Evolutionary conservation across 345 rosid species (phyloP).

Genomic region (Litchi chinensis): DNA sequence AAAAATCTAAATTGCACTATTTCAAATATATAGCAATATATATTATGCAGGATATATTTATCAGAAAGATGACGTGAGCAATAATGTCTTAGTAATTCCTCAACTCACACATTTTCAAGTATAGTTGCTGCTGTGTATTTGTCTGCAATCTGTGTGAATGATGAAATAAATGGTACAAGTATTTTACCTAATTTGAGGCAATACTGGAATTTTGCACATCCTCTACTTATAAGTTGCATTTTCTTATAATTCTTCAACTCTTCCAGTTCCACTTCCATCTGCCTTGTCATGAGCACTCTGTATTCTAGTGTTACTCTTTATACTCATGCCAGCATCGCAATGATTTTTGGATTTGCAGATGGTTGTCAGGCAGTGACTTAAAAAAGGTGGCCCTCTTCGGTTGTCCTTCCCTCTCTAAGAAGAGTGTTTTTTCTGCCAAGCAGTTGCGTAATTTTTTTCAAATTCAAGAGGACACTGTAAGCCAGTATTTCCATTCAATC

Average conservation of each 20-base stretch:
- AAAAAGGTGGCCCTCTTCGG: constrained; percentile 68
- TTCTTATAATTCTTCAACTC: background rate
- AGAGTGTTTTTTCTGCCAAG: constrained; percentile 64
- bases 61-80: too few species aligned
- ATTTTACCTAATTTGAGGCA: background rate
- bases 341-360: constrained; percentile 46
- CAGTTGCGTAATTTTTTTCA: constrained; percentile 61
- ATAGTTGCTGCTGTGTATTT: background rate
- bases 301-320: background rate
- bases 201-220: background rate
- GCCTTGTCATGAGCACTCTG: background rate
- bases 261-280: background rate
- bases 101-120: background rate
- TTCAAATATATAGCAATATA: too few species aligned
- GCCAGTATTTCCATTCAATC: constrained; percentile 27
- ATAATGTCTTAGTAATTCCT: background rate
- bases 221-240: background rate
- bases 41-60: too few species aligned
- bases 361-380: constrained; percentile 77
- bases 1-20: background rate
- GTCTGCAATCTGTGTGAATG: background rate
- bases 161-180: background rate
- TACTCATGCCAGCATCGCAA: background rate
- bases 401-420: constrained; percentile 62
- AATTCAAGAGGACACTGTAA: constrained; percentile 71